phyloP scores from a whole-genome alignment of 1,284 basidiomycete species.

The Naganishia albida region DNA sequence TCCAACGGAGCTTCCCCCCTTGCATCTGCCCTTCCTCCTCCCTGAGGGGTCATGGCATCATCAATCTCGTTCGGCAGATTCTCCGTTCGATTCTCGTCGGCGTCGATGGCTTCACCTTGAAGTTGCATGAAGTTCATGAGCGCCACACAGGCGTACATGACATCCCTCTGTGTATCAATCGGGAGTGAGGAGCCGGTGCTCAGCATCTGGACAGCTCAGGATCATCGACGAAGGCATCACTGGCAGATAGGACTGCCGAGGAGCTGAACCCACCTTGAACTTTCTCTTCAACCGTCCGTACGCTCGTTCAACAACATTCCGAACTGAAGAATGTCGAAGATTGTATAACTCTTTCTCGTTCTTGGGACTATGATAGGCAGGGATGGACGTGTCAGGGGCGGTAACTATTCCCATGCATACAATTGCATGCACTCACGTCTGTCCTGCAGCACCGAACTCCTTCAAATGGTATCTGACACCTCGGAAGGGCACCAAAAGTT shows the following conservation, averaged over 20 bases:
- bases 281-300: constrained; percentile 6
- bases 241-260: too few relatives aligned
- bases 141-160: constrained; percentile 15
- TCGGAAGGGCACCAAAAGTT: constrained; percentile 5
- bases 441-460: neutral
- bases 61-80: neutral
- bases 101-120: neutral
- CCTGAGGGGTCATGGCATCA: neutral
- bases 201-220: neutral
- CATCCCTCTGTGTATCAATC: neutral
- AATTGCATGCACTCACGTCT: neutral
- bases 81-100: neutral
- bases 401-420: neutral
- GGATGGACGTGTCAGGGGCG: neutral
- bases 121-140: constrained; percentile 4
- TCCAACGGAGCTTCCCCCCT: neutral
- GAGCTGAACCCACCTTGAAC: constrained; percentile 2
- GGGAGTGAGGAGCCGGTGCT: constrained; percentile 1
- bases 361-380: neutral
- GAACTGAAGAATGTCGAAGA: neutral
- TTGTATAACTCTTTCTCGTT: constrained; percentile 22
- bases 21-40: neutral
- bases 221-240: neutral
- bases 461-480: constrained; percentile 15
- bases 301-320: constrained; percentile 21